Base-by-base conservation (phyloP, 73 alveolate species). In the Paramecium octaurelia region DNA sequence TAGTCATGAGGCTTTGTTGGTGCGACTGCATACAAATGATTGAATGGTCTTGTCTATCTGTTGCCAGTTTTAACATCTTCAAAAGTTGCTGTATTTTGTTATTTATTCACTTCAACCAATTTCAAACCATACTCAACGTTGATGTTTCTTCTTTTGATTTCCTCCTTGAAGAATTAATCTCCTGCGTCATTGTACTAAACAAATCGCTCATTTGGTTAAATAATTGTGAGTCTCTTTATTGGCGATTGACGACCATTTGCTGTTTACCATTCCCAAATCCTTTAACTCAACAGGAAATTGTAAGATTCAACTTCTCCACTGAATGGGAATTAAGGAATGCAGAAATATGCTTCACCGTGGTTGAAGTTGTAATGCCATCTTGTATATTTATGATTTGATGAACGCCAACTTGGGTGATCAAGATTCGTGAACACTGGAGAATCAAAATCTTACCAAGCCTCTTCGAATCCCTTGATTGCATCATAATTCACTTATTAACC, bases 391-490 rank as follows among this genome's bases (percentile, higher is more conserved):
- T 88, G 93, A 46, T 88, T 40, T 8, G 83, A 54, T 42, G 93
- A 35, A 38, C 93, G 35, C 93, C 93, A 88, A 10, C 90, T 16
- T 31, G 85, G 90, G 16, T 75, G 93, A 70, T 88, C 93, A 54
- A 35, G 50, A 70, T 60, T 64, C 4, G 93, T 58, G 24, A 69
- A 88, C 8, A 88, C 93, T 57, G 88, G 93, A 14, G 68, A 84
- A 29, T 88, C 93, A 60, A 59, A 80, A 71, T 88, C 85, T 88
- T 88, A 58, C 85, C 85, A 80, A 42, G 93, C 93, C 8, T 93
- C 96, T 29, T 93, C 80, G 54, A 96, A 95, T 29, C 98, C 98
- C 60, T 94, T 87, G 58, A 96, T 93, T 76, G 93, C 58, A 31
- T 85, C 93, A 46, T 88, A 92, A 31, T 59, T 75, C 73, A 94